phyloP scores from a whole-genome alignment of 2,329 filamentous ascomycete species.

The Fragosphaeria purpurea region DNA sequence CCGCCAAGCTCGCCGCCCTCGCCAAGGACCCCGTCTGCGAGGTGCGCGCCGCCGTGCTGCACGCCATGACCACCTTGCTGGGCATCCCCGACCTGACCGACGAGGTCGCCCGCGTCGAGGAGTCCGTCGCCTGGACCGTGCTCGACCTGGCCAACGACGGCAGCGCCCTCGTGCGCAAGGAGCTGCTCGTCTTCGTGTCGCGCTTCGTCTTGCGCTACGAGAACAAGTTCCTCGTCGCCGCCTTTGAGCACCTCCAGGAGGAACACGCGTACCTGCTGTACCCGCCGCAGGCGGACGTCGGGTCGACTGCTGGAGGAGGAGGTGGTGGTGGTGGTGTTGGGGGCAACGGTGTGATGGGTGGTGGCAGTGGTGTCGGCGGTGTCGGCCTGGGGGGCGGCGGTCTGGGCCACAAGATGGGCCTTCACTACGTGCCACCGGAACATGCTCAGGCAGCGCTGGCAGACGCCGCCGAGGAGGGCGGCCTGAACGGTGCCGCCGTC shows the following conservation, averaged over 20 bases:
- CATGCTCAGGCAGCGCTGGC: slow-evolving; percentile 47
- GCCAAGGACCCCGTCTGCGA: slow-evolving; percentile 82
- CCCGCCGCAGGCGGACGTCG: slow-evolving; percentile 28
- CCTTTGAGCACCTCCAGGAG: slow-evolving; percentile 81
- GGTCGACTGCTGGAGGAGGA: no score
- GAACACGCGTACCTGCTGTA: slow-evolving; percentile 61
- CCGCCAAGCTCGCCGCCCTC: slow-evolving; percentile 68
- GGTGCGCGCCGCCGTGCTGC: slow-evolving; percentile 84
- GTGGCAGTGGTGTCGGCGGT: slow-evolving; percentile 19
- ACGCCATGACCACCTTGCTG: slow-evolving; percentile 87
- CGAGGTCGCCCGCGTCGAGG: slow-evolving; percentile 83
- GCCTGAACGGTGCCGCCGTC: slow-evolving; percentile 25
- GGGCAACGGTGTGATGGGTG: no score
- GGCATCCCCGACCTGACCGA: slow-evolving; percentile 89
- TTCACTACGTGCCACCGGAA: slow-evolving; percentile 49
- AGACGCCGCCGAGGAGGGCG: slow-evolving; percentile 46
- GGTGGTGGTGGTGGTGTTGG: no score
- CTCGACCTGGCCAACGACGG: slow-evolving; percentile 90
- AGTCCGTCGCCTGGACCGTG: slow-evolving; percentile 79
- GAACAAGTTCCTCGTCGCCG: slow-evolving; percentile 82
- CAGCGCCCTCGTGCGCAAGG: slow-evolving; percentile 86
- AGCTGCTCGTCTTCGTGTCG: slow-evolving; percentile 87
- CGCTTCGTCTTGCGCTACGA: slow-evolving; percentile 84
- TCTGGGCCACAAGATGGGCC: slow-evolving; percentile 49
- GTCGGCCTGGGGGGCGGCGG: slow-evolving; percentile 27